Percentiles rank a stretch among this genome's conserved stretches.
Evolutionary conservation across 768 basidiomycete species (phyloP).

Genomic region (Hygrocybe coccinea): DNA sequence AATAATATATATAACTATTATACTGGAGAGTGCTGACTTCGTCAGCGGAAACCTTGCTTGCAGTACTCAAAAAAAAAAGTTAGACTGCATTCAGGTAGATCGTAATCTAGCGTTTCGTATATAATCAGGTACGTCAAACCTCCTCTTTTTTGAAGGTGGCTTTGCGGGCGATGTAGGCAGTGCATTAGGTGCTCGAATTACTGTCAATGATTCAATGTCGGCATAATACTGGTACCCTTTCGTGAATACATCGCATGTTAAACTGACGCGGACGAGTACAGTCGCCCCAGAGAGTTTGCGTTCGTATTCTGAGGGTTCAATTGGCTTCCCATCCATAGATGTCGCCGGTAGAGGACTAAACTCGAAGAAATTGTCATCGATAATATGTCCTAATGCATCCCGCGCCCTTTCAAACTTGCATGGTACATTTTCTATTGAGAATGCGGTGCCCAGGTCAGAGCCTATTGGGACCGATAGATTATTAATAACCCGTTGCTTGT

Average conservation of each 20-base stretch:
- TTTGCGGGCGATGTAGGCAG: not conserved
- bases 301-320: not conserved
- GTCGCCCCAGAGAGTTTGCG: not conserved
- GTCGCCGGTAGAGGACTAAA: not conserved
- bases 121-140: not conserved
- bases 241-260: not conserved
- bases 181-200: not conserved
- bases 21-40: constrained; percentile 1
- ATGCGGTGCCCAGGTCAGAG: not conserved
- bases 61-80: not conserved
- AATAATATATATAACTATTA: too few species aligned
- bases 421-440: not conserved
- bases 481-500: not conserved
- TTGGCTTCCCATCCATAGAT: not conserved
- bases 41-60: constrained; percentile 3
- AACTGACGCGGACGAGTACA: not conserved
- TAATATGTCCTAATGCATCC: not conserved
- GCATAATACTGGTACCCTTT: not conserved
- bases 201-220: not conserved
- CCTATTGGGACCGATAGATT: not conserved
- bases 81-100: not conserved
- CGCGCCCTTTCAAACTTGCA: not conserved
- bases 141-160: not conserved
- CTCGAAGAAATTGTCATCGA: not conserved
- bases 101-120: not conserved